Percentiles rank a stretch among this genome's conserved stretches.
These are phyloP conservation scores for Dorcoceras hygrometricum DNA, from an alignment of 257 asterid species.

Conservation along the genomic window DNA sequence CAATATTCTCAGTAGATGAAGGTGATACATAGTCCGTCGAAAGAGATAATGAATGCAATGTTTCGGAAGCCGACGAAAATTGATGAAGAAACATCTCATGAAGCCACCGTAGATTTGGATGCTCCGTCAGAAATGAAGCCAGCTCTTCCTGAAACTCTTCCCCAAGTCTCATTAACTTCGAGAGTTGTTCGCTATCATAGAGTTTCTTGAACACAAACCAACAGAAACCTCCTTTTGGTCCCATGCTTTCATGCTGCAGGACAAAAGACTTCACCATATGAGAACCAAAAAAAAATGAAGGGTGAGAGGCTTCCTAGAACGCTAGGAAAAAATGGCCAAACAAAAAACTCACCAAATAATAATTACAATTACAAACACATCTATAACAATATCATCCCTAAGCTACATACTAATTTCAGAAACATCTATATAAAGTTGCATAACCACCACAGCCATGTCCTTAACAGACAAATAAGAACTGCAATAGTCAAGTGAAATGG, in stretches of 20 bases:
- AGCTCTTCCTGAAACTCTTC: conserved; percentile 87
- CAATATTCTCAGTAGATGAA: conserved; percentile 39
- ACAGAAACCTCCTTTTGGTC: conserved; percentile 91
- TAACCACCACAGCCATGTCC: no score
- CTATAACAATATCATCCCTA: no score
- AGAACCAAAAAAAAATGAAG: background rate
- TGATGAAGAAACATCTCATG: conserved; percentile 84
- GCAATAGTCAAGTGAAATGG: background rate
- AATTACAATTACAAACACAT: conserved; percentile 3
- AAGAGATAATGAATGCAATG: conserved; percentile 70
- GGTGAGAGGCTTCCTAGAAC: conserved; percentile 12
- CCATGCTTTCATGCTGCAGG: conserved; percentile 81
- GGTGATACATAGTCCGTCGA: conserved; percentile 46
- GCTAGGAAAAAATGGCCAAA: background rate
- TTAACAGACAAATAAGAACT: no score
- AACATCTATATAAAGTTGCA: no score
- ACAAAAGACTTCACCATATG: conserved; percentile 13
- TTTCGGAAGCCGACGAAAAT: conserved; percentile 83
- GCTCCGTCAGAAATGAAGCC: conserved; percentile 61
- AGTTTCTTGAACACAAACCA: conserved; percentile 79
- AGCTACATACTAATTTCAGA: no score
- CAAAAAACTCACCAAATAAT: conserved; percentile 4
- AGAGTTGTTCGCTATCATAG: conserved; percentile 58
- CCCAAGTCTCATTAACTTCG: conserved; percentile 83
- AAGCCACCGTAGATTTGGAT: conserved; percentile 86